A percentile compares a stretch with the other conserved stretches of the same genome.
Evolutionary conservation across 2,329 filamentous ascomycete genomes (phyloP).

Genomic region (Cordyceps farinosa): DNA sequence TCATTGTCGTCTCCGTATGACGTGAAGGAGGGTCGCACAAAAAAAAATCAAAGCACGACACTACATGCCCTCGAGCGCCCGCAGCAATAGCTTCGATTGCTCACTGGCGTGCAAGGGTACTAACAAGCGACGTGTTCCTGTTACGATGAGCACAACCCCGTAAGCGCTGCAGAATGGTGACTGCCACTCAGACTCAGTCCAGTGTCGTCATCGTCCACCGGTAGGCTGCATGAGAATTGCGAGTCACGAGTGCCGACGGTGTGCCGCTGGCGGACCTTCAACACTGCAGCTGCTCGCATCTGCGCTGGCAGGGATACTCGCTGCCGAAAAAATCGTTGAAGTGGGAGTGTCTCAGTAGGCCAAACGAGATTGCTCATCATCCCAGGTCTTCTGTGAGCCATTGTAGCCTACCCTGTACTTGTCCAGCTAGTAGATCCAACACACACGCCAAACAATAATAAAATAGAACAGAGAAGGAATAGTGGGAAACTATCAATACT

Average conservation of each 20-base stretch:
- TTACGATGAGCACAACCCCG: background rate
- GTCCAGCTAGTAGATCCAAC: no score
- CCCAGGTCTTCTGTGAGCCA: constrained; percentile 27
- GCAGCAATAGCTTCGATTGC: background rate
- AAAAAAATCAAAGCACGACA: background rate
- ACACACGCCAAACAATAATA: no score
- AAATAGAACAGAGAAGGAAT: no score
- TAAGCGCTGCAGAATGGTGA: background rate
- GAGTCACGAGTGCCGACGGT: background rate
- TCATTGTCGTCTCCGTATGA: background rate
- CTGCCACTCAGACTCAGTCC: no score
- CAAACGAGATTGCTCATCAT: constrained; percentile 16
- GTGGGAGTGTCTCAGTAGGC: background rate
- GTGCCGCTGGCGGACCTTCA: background rate
- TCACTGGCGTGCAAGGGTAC: background rate
- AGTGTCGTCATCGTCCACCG: background rate
- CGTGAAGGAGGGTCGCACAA: constrained; percentile 2
- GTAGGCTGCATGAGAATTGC: background rate
- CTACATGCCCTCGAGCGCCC: background rate
- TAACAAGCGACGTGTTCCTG: background rate
- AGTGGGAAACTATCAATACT: no score
- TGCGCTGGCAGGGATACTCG: constrained; percentile 23
- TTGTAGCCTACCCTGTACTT: background rate
- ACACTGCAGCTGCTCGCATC: constrained; percentile 16
- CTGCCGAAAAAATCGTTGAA: constrained; percentile 12